phyloP scores from a whole-genome alignment of 192 early-diverging fungal genomes.

The Coemansia sp. region DNA sequence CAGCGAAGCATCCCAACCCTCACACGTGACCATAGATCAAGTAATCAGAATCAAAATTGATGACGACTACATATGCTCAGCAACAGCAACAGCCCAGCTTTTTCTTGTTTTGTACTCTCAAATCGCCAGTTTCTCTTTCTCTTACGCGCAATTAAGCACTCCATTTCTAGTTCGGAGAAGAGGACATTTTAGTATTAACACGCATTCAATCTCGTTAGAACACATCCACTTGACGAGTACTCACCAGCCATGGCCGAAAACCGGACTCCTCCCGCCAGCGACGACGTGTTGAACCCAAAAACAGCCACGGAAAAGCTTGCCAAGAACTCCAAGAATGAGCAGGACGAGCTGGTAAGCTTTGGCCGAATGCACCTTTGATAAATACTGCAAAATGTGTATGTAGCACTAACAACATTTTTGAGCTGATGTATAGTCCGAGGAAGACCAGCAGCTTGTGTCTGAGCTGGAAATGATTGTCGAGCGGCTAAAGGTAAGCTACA shows the following conservation, averaged over 20 bases:
- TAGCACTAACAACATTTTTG: background rate
- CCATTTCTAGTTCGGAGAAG: background rate
- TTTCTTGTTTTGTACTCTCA: background rate
- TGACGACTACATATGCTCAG: background rate
- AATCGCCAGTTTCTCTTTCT: background rate
- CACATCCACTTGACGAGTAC: conserved; percentile 1
- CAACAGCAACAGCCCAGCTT: background rate
- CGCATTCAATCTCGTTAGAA: background rate
- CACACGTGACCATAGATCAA: background rate
- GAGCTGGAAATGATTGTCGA: conserved; percentile 96
- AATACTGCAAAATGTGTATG: background rate
- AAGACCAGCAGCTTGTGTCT: conserved; percentile 89
- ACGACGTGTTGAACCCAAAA: conserved; percentile 52
- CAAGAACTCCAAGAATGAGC: conserved; percentile 55
- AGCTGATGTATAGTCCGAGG: conserved; percentile 76
- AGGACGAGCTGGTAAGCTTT: conserved; percentile 55
- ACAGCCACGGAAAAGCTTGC: conserved; percentile 47
- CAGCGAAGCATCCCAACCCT: too few species aligned
- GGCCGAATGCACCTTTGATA: background rate
- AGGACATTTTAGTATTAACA: background rate
- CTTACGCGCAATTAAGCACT: background rate
- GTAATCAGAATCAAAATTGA: background rate
- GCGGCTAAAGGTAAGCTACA: conserved; percentile 71
- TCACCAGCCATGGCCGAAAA: background rate
- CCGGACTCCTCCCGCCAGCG: conserved; percentile 6